Percentiles rank a stretch among this genome's conserved stretches.
Evolutionary conservation across 2,329 filamentous ascomycete genomes (phyloP).

Genomic region (Stachybotrys chlorohalonatus): DNA sequence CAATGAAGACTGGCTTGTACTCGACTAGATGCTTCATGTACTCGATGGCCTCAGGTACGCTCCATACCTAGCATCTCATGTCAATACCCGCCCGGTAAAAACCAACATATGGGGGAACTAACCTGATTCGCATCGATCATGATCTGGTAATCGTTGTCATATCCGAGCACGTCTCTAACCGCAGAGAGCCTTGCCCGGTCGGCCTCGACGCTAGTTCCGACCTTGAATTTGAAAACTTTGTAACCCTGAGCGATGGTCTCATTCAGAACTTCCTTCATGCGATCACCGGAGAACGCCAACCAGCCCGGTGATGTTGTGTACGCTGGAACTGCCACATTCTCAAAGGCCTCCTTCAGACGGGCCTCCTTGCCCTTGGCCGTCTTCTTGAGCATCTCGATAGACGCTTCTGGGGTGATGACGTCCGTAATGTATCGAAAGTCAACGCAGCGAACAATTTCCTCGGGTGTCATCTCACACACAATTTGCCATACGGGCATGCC

Average conservation of each 20-base stretch:
- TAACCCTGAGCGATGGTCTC: constrained; percentile 73
- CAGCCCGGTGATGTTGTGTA: constrained; percentile 88
- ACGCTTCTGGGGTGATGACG: constrained; percentile 81
- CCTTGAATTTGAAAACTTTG: constrained; percentile 84
- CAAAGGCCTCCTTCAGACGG: constrained; percentile 64
- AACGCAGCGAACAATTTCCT: constrained; percentile 79
- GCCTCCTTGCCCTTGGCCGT: constrained; percentile 58
- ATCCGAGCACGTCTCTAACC: constrained; percentile 71
- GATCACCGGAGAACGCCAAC: constrained; percentile 83
- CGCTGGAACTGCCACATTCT: constrained; percentile 69
- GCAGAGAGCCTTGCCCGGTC: constrained; percentile 64
- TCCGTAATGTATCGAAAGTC: constrained; percentile 94
- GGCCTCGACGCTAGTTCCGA: constrained; percentile 63
- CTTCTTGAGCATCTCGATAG: constrained; percentile 59
- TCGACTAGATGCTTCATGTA: constrained; percentile 77
- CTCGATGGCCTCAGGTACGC: constrained; percentile 76
- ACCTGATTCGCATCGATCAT: constrained; percentile 77
- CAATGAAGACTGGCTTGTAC: constrained; percentile 90
- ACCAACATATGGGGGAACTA: background rate
- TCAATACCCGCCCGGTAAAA: background rate
- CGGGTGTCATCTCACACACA: constrained; percentile 80
- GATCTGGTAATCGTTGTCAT: constrained; percentile 71
- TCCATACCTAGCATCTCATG: constrained; percentile 63
- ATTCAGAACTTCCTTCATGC: constrained; percentile 66
- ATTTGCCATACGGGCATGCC: constrained; percentile 85